Percentiles rank a stretch among this genome's conserved stretches.
phyloP scores from a whole-genome alignment of 352 stramenopile genomes.

The Phytophthora pisi region DNA sequence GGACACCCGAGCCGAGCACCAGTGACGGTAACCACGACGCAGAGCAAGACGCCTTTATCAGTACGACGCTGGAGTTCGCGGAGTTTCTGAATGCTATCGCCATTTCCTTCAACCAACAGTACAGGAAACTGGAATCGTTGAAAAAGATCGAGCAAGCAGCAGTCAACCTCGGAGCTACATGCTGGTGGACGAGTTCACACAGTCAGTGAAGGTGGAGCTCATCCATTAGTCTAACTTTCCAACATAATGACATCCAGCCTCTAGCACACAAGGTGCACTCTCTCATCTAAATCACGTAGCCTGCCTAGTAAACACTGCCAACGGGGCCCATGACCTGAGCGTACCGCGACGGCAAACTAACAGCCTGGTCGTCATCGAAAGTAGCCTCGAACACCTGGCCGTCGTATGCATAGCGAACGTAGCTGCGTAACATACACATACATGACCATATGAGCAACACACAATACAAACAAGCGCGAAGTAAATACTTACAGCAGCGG shows the following conservation, averaged over 20 bases:
- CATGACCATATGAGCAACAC: neutral
- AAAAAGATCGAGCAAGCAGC: too few relatives aligned
- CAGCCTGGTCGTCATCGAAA: constrained; percentile 75
- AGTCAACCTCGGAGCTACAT: too few relatives aligned
- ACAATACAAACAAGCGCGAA: neutral
- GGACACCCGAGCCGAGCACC: too few relatives aligned
- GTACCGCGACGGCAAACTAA: constrained; percentile 74
- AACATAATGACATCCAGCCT: constrained; percentile 17
- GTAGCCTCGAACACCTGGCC: constrained; percentile 81
- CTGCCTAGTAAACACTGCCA: constrained; percentile 68
- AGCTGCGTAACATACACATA: constrained; percentile 37
- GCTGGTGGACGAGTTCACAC: too few relatives aligned
- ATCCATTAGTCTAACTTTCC: constrained; percentile 23
- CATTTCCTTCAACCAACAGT: too few relatives aligned
- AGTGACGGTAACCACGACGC: too few relatives aligned
- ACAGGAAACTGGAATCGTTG: too few relatives aligned
- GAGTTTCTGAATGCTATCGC: too few relatives aligned
- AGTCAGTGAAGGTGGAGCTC: constrained; percentile 5
- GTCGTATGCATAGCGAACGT: constrained; percentile 79
- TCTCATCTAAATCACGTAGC: constrained; percentile 22
- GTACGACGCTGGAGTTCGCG: too few relatives aligned
- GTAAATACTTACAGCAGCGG: constrained; percentile 63
- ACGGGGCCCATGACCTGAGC: constrained; percentile 72
- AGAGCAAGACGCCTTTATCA: too few relatives aligned
- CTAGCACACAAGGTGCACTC: constrained; percentile 16